A percentile compares a stretch with the other conserved stretches of the same genome.
phyloP scores from a whole-genome alignment of 805 yeast species.

The Hanseniaspora mollemarum region DNA sequence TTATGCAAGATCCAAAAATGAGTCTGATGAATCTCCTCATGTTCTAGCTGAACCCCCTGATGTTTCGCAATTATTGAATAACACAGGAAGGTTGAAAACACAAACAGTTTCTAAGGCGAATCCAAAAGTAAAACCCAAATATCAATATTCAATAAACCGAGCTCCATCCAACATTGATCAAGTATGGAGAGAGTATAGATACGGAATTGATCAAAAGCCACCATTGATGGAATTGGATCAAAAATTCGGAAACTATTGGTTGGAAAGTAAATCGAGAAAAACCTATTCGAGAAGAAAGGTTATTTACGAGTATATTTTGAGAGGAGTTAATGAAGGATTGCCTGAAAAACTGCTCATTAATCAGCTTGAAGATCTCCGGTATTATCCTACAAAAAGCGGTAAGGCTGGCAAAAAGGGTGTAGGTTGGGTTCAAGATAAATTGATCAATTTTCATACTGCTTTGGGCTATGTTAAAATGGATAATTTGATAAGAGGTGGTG shows the following conservation, averaged over 20 bases:
- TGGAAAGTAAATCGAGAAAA: constrained; percentile 30
- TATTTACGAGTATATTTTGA: constrained; percentile 28
- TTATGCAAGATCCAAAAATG: background rate
- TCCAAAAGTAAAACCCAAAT: constrained; percentile 5
- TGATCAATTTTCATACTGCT: constrained; percentile 9
- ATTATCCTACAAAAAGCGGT: constrained; percentile 28
- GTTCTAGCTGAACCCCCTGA: constrained; percentile 6
- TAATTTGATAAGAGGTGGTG: constrained; percentile 8
- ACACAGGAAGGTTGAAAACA: constrained; percentile 7
- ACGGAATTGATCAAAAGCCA: constrained; percentile 35
- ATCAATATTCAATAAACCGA: constrained; percentile 10
- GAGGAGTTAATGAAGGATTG: constrained; percentile 28
- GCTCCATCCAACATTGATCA: constrained; percentile 15
- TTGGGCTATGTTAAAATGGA: constrained; percentile 13
- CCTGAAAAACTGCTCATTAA: constrained; percentile 29
- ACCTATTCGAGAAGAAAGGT: constrained; percentile 31
- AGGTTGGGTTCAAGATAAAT: constrained; percentile 30
- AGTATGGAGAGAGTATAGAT: constrained; percentile 33
- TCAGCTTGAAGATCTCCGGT: constrained; percentile 25
- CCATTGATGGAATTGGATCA: constrained; percentile 34
- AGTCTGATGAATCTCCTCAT: background rate
- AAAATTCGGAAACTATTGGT: constrained; percentile 35
- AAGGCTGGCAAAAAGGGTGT: constrained; percentile 29
- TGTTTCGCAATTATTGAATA: constrained; percentile 1
- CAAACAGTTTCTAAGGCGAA: background rate